Evolutionary conservation across 768 basidiomycete species (phyloP).

Genomic region (Hirschioporus abietinus): DNA sequence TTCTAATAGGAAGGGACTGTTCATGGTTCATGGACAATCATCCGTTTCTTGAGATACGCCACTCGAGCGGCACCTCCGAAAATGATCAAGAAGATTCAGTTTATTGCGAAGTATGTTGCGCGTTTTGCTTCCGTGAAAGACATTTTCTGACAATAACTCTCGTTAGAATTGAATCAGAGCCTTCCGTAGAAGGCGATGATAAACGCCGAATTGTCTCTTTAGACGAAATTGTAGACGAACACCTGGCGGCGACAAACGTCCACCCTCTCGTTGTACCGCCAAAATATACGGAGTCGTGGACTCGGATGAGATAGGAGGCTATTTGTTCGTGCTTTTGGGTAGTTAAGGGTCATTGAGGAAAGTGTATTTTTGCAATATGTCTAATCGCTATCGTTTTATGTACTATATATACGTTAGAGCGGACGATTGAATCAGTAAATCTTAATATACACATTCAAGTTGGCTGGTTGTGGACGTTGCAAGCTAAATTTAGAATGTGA

Average conservation of each 20-base stretch:
- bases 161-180: neutral
- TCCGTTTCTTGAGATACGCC: too few relatives aligned
- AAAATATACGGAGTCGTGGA: too few relatives aligned
- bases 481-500: too few relatives aligned
- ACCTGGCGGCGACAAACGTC: neutral
- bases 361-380: too few relatives aligned
- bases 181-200: neutral
- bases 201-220: neutral
- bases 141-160: neutral
- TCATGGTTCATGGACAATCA: neutral
- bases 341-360: too few relatives aligned
- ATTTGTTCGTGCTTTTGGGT: too few relatives aligned
- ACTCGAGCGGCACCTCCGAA: neutral
- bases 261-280: neutral
- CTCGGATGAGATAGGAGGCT: too few relatives aligned
- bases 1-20: neutral
- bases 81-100: neutral
- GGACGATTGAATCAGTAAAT: too few relatives aligned
- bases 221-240: neutral
- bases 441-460: too few relatives aligned
- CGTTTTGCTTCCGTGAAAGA: neutral
- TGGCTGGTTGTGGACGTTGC: too few relatives aligned
- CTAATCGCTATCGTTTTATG: too few relatives aligned
- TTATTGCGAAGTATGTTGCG: neutral
- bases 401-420: too few relatives aligned